Evolutionary conservation across 1,284 basidiomycete genomes (phyloP).

Genomic region (Athelia psychrophila): DNA sequence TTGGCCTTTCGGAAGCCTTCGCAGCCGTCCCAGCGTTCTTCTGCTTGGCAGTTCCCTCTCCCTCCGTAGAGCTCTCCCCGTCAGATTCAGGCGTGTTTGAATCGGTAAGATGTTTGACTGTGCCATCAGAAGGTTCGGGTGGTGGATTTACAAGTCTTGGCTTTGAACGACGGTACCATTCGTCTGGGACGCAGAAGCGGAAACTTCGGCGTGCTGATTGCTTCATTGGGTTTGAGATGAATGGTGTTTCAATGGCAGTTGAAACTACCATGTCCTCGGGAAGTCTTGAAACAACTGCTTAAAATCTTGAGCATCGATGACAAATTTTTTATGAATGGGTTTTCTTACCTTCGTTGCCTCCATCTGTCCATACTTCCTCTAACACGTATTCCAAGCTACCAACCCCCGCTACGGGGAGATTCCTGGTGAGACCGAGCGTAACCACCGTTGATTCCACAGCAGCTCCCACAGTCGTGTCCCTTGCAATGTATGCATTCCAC

Average conservation of each 20-base stretch:
- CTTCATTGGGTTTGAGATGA: conserved; percentile 37
- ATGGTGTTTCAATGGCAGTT: conserved; percentile 33
- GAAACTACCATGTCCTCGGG: conserved; percentile 35
- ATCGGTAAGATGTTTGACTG: conserved; percentile 31
- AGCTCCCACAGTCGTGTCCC: conserved; percentile 47
- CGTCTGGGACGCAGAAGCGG: conserved; percentile 70
- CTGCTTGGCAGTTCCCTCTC: conserved; percentile 66
- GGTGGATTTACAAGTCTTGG: conserved; percentile 48
- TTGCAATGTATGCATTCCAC: conserved; percentile 63
- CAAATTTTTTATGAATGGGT: neutral
- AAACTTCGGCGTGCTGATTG: conserved; percentile 39
- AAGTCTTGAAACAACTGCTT: conserved; percentile 29
- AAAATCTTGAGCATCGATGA: conserved; percentile 8
- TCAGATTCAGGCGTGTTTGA: conserved; percentile 33
- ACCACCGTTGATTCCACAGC: conserved; percentile 53
- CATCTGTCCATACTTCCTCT: conserved; percentile 55
- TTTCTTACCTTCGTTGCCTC: conserved; percentile 46
- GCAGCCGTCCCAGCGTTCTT: conserved; percentile 19
- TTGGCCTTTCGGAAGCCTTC: conserved; percentile 16
- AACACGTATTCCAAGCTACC: conserved; percentile 64
- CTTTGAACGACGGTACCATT: conserved; percentile 74
- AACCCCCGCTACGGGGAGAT: conserved; percentile 54
- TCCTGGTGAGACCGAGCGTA: conserved; percentile 68
- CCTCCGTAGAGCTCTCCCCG: conserved; percentile 48
- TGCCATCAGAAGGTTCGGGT: conserved; percentile 48